Base-by-base conservation (phyloP, 225 moss, liverwort and hornwort genomes). In the Antitrichia curtipendula region DNA sequence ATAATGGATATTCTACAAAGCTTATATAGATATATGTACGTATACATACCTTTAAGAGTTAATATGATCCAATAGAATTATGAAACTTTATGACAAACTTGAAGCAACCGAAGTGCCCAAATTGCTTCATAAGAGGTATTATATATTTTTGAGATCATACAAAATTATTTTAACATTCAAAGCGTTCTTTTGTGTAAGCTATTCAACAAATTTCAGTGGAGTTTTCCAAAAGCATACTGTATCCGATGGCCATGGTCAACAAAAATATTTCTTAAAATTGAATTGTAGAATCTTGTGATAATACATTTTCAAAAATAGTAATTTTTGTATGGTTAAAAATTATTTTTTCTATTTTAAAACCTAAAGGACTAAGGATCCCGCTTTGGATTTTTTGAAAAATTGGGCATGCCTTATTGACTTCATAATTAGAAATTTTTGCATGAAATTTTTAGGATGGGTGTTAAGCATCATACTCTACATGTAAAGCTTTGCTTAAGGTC, bases 191-290 rank as follows among this genome's bases (percentile, higher is more conserved):
- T 23, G 34, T 45, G 7, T 1, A 36, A 63, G 4, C 8, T 12
- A 17, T 17, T 1, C 4, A 17, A 6, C 2, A 36, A 17, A 12
- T 8, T 50, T 12, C 6, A 16, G 7, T 16, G 16, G 49, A 16
- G 5, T 34, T 8, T 64, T n/a, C 5, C 50, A n/a, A 12, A 25
- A 10, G 31, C 10, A 31, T 18, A 4, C 1, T 2, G 0, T 45
- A 31, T 0, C 3, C 0, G 0, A 0, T 41, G 3, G 9, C 15
- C 8, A 6, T 1, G 10, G 10, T 7, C 0, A 1, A 0, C 19
- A 73, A 73, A 73, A 4, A 29, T 73, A 18, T 73, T 31, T 7
- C 15, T 24, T 19, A 2, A 47, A 19, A 31, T 45, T 31, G 2
- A 4, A 47, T 11, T 47, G 7, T 18, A 31, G 2, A 73, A 73